Base-by-base conservation (phyloP, 495 filamentous ascomycete genomes). In the Schizothecium vesticola region DNA sequence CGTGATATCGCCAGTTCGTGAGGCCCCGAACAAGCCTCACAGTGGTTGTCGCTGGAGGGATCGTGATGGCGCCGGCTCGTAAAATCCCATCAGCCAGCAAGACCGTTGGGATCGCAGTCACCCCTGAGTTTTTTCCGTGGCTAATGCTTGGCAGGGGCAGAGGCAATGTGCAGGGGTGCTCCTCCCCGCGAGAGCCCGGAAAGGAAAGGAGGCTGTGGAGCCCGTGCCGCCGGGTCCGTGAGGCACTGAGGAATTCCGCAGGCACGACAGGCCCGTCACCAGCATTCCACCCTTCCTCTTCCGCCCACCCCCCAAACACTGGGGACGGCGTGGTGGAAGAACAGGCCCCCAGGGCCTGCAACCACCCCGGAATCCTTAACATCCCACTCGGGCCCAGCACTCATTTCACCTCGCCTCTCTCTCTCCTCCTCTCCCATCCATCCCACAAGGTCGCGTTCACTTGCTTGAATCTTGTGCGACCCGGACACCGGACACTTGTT, bases 111-210 rank as follows among this genome's bases (percentile, higher is more conserved):
- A 43, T 56, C 19, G 24, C 55, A 31, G n/a, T 28, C 23, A 43
- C 63, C 64, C 51, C 28, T 65, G 64, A 51, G 26, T 31, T 61
- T 58, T 33, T 16, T 26, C 25, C 22, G 43, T 64, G 62, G 62
- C 64, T 59, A 26, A 57, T 57, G 28, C 65, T 66, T 59, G 65
- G 65, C 65, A 66, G 65, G 65, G 65, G 65, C 43, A 26, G 29
- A 66, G 29, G 57, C 65, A 60, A 66, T 66, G 62, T 43, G 31
- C 57, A 60, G 33, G 65, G 56, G 36, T 66, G 65, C 65, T 60
- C 65, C 57, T 51, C 31, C 29, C 29, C 56, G 29, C 25, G 29
- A 28, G 57, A 43, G 22, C 23, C 23, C 57, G 55, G 57, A 59
- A 36, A 25, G 59, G 64, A 56, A 36, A 60, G 57, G 65, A 58